A percentile compares a stretch with the other conserved stretches of the same genome.
These are phyloP conservation scores for Pichia deserticola DNA, from an alignment of 805 yeast genomes.

Conservation along the genomic window DNA sequence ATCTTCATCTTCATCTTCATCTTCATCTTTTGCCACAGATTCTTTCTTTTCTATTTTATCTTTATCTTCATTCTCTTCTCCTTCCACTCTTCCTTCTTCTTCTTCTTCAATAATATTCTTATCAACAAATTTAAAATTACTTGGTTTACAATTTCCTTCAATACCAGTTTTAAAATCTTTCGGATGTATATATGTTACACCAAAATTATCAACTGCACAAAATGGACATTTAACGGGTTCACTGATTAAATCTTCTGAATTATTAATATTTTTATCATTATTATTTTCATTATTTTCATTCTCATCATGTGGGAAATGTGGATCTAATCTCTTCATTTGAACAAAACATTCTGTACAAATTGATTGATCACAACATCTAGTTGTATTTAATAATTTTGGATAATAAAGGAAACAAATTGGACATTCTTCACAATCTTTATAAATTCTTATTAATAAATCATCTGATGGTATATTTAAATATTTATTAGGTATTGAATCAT, in stretches of 20 bases:
- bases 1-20: neutral
- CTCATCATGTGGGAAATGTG: slow-evolving; percentile 86
- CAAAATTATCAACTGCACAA: slow-evolving; percentile 83
- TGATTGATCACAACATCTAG: slow-evolving; percentile 88
- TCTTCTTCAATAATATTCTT: slow-evolving; percentile 20
- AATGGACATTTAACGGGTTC: slow-evolving; percentile 92
- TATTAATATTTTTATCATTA: slow-evolving; percentile 15
- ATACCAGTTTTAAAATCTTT: slow-evolving; percentile 45
- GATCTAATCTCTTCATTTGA: slow-evolving; percentile 84
- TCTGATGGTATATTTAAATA: slow-evolving; percentile 32
- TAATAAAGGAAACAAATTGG: slow-evolving; percentile 90
- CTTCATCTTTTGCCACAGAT: neutral
- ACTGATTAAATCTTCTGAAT: slow-evolving; percentile 63
- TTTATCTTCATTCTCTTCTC: too few species aligned
- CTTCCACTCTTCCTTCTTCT: neutral
- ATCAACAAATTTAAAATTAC: slow-evolving; percentile 25
- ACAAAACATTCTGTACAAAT: slow-evolving; percentile 97
- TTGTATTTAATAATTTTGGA: slow-evolving; percentile 68
- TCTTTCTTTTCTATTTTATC: too few species aligned
- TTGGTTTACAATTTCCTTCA: slow-evolving; percentile 43
- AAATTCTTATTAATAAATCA: slow-evolving; percentile 49
- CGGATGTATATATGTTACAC: slow-evolving; percentile 73
- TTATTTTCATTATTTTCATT: slow-evolving; percentile 11
- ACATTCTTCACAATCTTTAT: slow-evolving; percentile 70
- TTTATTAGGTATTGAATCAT: slow-evolving; percentile 19